Evolutionary conservation across 805 yeast genomes (phyloP).

Genomic region (Ogataea parapolymorpha): DNA sequence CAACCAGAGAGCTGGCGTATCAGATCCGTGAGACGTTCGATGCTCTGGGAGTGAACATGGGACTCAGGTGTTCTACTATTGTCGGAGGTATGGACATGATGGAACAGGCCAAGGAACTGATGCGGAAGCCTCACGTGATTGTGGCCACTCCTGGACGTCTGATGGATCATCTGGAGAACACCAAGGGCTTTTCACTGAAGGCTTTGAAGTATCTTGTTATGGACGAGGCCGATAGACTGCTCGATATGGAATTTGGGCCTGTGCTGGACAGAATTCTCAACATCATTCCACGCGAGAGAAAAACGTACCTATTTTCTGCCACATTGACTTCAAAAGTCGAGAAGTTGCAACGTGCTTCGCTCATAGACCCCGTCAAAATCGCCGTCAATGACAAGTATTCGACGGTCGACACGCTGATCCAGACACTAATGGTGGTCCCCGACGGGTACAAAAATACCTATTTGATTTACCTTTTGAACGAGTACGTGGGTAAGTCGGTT

Average conservation of each 20-base stretch:
- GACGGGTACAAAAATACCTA: slow-evolving; percentile 90
- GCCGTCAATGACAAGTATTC: slow-evolving; percentile 86
- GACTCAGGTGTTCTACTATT: slow-evolving; percentile 80
- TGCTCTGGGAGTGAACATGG: slow-evolving; percentile 89
- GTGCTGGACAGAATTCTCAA: slow-evolving; percentile 82
- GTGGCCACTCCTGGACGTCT: slow-evolving; percentile 92
- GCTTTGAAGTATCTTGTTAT: slow-evolving; percentile 79
- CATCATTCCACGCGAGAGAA: slow-evolving; percentile 79
- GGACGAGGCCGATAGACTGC: slow-evolving; percentile 95
- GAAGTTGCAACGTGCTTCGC: slow-evolving; percentile 89
- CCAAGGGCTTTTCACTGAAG: slow-evolving; percentile 82
- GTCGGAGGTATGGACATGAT: slow-evolving; percentile 99
- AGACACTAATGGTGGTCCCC: slow-evolving; percentile 85
- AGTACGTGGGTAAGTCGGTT: slow-evolving; percentile 76
- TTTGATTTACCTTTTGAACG: slow-evolving; percentile 77
- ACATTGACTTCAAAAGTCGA: slow-evolving; percentile 96
- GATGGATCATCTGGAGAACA: slow-evolving; percentile 89
- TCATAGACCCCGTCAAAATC: slow-evolving; percentile 83
- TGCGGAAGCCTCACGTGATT: slow-evolving; percentile 89
- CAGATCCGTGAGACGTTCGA: slow-evolving; percentile 94
- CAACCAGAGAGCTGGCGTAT: slow-evolving; percentile 81
- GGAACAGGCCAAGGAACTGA: slow-evolving; percentile 93
- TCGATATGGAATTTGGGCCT: slow-evolving; percentile 96
- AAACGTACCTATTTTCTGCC: slow-evolving; percentile 89
- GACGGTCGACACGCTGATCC: slow-evolving; percentile 91